Evolutionary conservation across 108 stramenopile species (phyloP).

Genomic region (Chaetoceros muelleri): DNA sequence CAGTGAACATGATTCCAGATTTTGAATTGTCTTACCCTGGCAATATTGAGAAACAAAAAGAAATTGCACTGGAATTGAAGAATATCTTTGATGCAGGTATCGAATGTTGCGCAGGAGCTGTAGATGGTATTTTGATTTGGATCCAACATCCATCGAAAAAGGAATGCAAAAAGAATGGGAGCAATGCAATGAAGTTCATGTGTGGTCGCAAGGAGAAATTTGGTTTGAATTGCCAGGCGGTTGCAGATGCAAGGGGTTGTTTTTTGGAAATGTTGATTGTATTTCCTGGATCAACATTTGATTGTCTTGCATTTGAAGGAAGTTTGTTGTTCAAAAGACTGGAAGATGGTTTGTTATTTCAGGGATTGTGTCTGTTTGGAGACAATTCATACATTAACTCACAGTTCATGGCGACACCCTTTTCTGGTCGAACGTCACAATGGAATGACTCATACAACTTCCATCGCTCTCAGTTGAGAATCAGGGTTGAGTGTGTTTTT

Average conservation of each 20-base stretch:
- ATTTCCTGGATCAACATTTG: conserved; percentile 5
- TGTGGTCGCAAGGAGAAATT: conserved; percentile 26
- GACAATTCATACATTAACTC: conserved; percentile 13
- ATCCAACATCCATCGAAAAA: conserved; percentile 12
- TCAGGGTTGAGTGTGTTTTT: conserved; percentile 15
- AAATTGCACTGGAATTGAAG: conserved; percentile 19
- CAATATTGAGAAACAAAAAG: conserved; percentile 3
- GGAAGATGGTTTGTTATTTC: conserved; percentile 10
- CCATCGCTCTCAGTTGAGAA: conserved; percentile 14
- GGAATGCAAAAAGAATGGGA: conserved; percentile 2
- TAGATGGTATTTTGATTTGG: conserved; percentile 33
- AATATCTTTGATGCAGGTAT: conserved; percentile 6
- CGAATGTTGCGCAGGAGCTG: conserved; percentile 20
- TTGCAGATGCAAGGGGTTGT: conserved; percentile 7
- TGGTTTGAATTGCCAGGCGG: conserved; percentile 20
- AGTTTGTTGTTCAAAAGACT: neutral
- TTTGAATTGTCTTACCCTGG: conserved; percentile 14
- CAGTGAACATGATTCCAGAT: too few species aligned
- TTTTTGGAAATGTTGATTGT: conserved; percentile 15
- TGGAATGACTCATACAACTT: conserved; percentile 18
- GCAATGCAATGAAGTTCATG: conserved; percentile 15
- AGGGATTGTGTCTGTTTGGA: conserved; percentile 12
- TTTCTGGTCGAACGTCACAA: neutral
- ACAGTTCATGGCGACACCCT: conserved; percentile 12
- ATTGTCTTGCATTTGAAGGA: conserved; percentile 15